Evolutionary conservation across 495 filamentous ascomycete genomes (phyloP), one percentile per base, ranked within the genome.

Genomic region (Letharia columbiana): DNA sequence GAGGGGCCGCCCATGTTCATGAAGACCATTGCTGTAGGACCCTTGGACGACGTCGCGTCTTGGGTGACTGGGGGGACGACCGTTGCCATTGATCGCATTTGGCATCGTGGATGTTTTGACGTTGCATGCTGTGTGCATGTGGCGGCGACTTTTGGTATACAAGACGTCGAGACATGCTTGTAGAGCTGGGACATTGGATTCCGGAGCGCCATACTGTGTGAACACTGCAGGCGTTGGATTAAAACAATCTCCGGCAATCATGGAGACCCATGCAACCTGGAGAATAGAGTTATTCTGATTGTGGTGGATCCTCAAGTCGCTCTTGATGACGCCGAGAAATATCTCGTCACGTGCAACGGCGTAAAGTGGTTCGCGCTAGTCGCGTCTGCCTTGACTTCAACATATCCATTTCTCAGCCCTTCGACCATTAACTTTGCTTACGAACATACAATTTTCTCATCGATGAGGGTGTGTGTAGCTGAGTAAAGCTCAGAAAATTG

Each of bases 1-100:
- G 91, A 91, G 10, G 95, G 95, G 13, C 95, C 95, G 63, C 95
- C 95, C 95, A 99, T 99, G 78, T 99, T 99, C 75, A 99, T 83
- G 68, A 99, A 96, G 9, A 99, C 93, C 84, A 99, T 96, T 49
- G 95, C 95, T 0, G 95, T 99, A 8, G 86, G 86, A 2, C 86
- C 86, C 73, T 86, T 84, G 0, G 84, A 81, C 18, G 83, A 77
- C 2, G 80, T 80, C 4, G 78, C 73, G 83, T 88, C 80, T 72
- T 91, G 89, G 7, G 87, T 90, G 7, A 91, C 89, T 6, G 92
- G 89, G 5, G 88, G 89, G 1, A 82, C 83, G 39, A 85, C 81
- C 40, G 86, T 91, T 28, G 89, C 89, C 61, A 91, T 79, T 68
- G 76, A 75, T 68, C 84, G 75, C 39, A 13, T 31, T 37, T 39